Evolutionary conservation across 2,329 filamentous ascomycete genomes (phyloP).

Genomic region (Penicillium sclerotiorum): DNA sequence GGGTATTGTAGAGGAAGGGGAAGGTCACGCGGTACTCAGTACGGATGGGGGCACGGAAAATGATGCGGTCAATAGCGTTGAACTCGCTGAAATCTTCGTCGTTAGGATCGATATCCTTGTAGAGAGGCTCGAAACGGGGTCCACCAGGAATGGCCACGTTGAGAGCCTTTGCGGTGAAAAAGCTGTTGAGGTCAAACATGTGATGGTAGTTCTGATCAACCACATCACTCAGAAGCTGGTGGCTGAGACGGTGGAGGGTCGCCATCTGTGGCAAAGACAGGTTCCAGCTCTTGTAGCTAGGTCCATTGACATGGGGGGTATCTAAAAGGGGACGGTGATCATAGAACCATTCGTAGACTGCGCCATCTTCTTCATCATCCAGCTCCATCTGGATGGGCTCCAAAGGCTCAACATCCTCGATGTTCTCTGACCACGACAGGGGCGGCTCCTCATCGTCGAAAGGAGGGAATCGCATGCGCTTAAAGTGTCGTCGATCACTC

Average conservation of each 20-base stretch:
- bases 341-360: constrained; percentile 97
- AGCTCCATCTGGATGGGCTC: constrained; percentile 99
- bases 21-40: constrained; percentile 96
- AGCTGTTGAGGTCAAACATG: constrained; percentile 93
- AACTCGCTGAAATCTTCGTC: constrained; percentile 99
- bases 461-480: constrained; percentile 97
- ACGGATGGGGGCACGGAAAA: constrained; percentile 91
- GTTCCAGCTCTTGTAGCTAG: constrained; percentile 97
- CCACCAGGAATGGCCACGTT: constrained; percentile 98
- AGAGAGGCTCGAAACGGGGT: constrained; percentile 92
- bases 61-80: constrained; percentile 98
- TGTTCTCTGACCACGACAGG: constrained; percentile 96
- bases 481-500: constrained; percentile 92
- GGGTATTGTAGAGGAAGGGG: constrained; percentile 93
- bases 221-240: constrained; percentile 85
- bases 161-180: constrained; percentile 92
- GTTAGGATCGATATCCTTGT: constrained; percentile 98
- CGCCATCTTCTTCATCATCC: constrained; percentile 86
- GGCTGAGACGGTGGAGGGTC: constrained; percentile 86
- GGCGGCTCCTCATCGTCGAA: constrained; percentile 99
- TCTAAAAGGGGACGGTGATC: constrained; percentile 89
- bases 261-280: constrained; percentile 93
- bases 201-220: constrained; percentile 98
- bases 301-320: constrained; percentile 90
- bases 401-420: constrained; percentile 95